Evolutionary conservation across 2,329 filamentous ascomycete genomes (phyloP).

Genomic region (Ascochyta koolunga): DNA sequence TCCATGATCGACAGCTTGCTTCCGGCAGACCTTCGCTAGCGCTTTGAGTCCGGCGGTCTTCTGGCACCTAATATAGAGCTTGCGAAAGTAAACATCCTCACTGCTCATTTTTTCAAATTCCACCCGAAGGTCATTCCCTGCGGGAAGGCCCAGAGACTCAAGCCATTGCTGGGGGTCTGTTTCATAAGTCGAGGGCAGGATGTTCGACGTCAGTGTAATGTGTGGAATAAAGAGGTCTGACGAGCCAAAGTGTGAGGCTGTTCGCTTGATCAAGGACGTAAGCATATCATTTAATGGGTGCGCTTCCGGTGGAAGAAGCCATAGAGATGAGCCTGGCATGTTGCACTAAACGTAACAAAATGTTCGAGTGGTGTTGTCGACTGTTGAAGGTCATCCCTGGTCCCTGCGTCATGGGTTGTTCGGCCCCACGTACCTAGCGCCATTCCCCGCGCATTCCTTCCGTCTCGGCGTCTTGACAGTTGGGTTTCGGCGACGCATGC

Average conservation of each 20-base stretch:
- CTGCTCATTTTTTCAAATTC: slow-evolving; percentile 40
- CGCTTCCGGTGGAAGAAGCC: slow-evolving; percentile 49
- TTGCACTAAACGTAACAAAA: slow-evolving; percentile 8
- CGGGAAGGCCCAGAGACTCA: slow-evolving; percentile 34
- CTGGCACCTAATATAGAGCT: slow-evolving; percentile 46
- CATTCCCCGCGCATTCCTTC: slow-evolving; percentile 9
- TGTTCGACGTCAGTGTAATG: slow-evolving; percentile 50
- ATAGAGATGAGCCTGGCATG: slow-evolving; percentile 52
- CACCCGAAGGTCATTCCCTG: slow-evolving; percentile 26
- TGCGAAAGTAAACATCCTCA: slow-evolving; percentile 48
- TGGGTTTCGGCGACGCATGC: neutral
- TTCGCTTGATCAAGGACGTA: slow-evolving; percentile 42
- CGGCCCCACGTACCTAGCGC: slow-evolving; percentile 3
- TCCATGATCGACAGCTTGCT: slow-evolving; percentile 31
- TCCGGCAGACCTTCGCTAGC: slow-evolving; percentile 38
- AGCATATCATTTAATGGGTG: slow-evolving; percentile 41
- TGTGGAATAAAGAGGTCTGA: slow-evolving; percentile 50
- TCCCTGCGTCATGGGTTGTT: slow-evolving; percentile 7
- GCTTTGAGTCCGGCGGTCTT: slow-evolving; percentile 35
- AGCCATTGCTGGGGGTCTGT: slow-evolving; percentile 49
- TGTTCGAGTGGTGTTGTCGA: neutral
- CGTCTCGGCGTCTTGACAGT: slow-evolving; percentile 3
- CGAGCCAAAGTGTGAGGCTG: slow-evolving; percentile 45
- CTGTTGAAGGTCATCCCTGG: neutral
- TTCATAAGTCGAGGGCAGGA: slow-evolving; percentile 31